Evolutionary conservation across 78 protist species (phyloP).

Genomic region (Capsaspora owczarzaki): DNA sequence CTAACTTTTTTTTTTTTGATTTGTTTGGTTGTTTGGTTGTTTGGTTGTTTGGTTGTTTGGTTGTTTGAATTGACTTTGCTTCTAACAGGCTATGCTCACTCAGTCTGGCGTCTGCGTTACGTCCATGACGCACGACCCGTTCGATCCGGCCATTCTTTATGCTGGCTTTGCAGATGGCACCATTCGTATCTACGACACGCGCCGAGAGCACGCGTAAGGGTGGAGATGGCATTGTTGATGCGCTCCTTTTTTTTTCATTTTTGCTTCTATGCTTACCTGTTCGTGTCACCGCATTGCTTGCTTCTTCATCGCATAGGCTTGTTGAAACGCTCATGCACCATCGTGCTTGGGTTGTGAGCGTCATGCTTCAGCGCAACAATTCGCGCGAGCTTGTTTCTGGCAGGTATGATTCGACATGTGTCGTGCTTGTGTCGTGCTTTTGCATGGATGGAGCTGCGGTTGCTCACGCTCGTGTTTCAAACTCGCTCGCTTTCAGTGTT

Average conservation of each 20-base stretch:
- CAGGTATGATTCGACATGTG: not conserved
- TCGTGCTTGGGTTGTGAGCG: constrained; percentile 3
- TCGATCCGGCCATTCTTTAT: not conserved
- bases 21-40: not conserved
- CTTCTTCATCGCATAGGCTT: not conserved
- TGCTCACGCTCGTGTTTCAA: too few relatives aligned
- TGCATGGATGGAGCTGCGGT: too few relatives aligned
- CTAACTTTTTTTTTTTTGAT: too few relatives aligned
- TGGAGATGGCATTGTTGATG: too few relatives aligned
- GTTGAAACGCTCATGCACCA: constrained; percentile 3
- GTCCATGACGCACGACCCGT: not conserved
- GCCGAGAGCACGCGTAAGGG: too few relatives aligned
- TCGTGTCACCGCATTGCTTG: too few relatives aligned
- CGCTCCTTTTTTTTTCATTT: too few relatives aligned
- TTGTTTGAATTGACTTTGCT: not conserved
- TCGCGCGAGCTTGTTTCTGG: constrained; percentile 10
- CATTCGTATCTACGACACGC: not conserved
- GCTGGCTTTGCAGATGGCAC: not conserved
- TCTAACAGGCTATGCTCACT: not conserved
- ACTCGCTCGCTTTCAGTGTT: not conserved
- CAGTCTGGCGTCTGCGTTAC: not conserved
- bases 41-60: not conserved
- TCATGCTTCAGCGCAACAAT: not conserved
- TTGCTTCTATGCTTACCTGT: not conserved
- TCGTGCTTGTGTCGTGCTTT: not conserved